Evolutionary conservation across 108 stramenopile genomes (phyloP).

Genomic region (Hondaea fermentalgiana): DNA sequence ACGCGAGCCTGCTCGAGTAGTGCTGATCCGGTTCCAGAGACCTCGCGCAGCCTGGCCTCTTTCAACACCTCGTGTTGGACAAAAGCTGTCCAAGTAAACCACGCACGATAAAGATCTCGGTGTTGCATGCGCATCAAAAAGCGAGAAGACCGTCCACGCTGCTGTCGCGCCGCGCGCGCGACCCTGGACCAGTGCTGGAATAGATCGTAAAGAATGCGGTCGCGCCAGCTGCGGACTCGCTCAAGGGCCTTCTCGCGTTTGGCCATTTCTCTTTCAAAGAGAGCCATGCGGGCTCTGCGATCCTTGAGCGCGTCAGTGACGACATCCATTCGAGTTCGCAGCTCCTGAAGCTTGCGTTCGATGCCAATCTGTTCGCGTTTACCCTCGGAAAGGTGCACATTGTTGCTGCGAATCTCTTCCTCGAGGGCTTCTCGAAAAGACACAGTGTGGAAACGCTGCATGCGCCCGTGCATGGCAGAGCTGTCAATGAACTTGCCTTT

Average conservation of each 20-base stretch:
- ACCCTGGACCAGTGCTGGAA: not conserved
- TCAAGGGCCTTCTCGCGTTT: not conserved
- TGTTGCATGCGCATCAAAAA: not conserved
- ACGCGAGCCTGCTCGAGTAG: not conserved
- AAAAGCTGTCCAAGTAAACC: not conserved
- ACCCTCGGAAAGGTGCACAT: not conserved
- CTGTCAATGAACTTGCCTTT: not conserved
- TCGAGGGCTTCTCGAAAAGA: not conserved
- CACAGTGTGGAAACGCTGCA: not conserved
- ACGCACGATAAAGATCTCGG: not conserved
- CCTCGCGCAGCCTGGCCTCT: not conserved
- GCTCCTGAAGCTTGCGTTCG: not conserved
- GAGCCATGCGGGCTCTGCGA: not conserved
- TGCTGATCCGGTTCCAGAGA: not conserved
- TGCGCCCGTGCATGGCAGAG: not conserved
- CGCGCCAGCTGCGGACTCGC: not conserved
- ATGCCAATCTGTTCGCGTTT: not conserved
- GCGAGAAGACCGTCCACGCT: not conserved
- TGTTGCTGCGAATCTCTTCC: not conserved
- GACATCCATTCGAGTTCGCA: not conserved
- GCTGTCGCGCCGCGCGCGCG: not conserved
- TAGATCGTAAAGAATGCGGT: not conserved
- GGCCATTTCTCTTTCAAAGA: not conserved
- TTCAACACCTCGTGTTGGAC: not conserved
- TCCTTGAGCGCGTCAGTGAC: not conserved